Conservation (phyloP, 305 asterid species). For the Fraxinus sp. region DNA sequence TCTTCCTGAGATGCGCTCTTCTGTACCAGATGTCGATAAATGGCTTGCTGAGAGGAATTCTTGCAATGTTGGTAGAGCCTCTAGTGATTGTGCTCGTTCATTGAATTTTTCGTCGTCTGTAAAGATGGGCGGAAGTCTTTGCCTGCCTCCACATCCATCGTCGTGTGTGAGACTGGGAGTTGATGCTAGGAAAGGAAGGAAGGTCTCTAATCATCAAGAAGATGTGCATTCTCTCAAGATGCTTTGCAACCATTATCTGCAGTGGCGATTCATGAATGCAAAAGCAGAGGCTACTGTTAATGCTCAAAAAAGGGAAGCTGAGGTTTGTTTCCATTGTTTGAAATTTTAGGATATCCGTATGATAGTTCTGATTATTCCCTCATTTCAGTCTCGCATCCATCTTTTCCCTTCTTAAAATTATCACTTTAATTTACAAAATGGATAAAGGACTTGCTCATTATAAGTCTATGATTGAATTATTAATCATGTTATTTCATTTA, state of each 20-base stretch:
- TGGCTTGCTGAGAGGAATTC: constrained; percentile 49
- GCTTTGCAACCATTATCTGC: constrained; percentile 60
- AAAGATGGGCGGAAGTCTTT: constrained; percentile 45
- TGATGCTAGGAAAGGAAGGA: constrained; percentile 62
- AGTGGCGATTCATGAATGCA: constrained; percentile 73
- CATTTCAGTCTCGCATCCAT: neutral
- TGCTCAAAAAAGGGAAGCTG: constrained; percentile 54
- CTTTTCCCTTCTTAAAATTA: neutral
- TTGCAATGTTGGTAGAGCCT: constrained; percentile 21
- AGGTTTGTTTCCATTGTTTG: constrained; percentile 44
- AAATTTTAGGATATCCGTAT: neutral
- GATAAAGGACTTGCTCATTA: neutral
- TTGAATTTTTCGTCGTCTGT: constrained; percentile 50
- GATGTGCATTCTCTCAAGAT: constrained; percentile 73
- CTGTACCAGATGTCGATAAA: constrained; percentile 66
- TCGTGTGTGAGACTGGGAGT: constrained; percentile 41
- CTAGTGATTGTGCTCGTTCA: constrained; percentile 58
- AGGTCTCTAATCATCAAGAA: constrained; percentile 48
- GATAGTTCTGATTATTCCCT: neutral
- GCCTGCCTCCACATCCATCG: constrained; percentile 83
- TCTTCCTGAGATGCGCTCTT: constrained; percentile 44
- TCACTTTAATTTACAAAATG: constrained; percentile 1
- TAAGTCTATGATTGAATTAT: neutral
- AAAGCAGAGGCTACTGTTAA: constrained; percentile 59
- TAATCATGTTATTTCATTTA: constrained; percentile 5